A percentile compares a stretch with the other conserved stretches of the same genome.
Evolutionary conservation across 345 rosid species (phyloP).

Genomic region (Citrus hindsii): DNA sequence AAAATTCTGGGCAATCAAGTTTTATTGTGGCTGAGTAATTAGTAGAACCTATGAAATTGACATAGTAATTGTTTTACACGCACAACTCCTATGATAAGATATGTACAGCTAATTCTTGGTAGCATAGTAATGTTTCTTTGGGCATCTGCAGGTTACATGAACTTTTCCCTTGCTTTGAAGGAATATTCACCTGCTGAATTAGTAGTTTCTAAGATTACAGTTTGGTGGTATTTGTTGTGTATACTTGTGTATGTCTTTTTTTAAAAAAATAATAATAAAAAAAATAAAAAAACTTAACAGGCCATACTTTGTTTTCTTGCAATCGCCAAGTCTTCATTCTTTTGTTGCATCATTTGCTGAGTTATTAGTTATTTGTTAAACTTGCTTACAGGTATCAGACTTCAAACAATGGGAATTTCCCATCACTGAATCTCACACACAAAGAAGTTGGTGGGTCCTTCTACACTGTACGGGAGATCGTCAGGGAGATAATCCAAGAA

Average conservation of each 20-base stretch:
- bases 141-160: not conserved
- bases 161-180: not conserved
- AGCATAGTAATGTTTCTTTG: not conserved
- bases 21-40: not conserved
- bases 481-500: slow-evolving; percentile 95
- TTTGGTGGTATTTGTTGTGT: not conserved
- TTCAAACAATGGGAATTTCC: slow-evolving; percentile 67
- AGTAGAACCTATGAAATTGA: not conserved
- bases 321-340: not conserved
- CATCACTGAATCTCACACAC: slow-evolving; percentile 81
- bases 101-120: not conserved
- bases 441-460: slow-evolving; percentile 97
- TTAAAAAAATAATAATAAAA: too few relatives aligned
- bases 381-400: slow-evolving; percentile 61
- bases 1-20: not conserved
- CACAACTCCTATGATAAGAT: not conserved
- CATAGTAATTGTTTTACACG: not conserved
- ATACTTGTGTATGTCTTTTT: not conserved
- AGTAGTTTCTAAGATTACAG: not conserved
- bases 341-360: not conserved
- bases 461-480: slow-evolving; percentile 90
- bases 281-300: not conserved
- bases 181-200: not conserved
- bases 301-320: not conserved
- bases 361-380: slow-evolving; percentile 5